Evolutionary conservation across 2,329 filamentous ascomycete genomes (phyloP).

Genomic region (Trichophyton equinum): DNA sequence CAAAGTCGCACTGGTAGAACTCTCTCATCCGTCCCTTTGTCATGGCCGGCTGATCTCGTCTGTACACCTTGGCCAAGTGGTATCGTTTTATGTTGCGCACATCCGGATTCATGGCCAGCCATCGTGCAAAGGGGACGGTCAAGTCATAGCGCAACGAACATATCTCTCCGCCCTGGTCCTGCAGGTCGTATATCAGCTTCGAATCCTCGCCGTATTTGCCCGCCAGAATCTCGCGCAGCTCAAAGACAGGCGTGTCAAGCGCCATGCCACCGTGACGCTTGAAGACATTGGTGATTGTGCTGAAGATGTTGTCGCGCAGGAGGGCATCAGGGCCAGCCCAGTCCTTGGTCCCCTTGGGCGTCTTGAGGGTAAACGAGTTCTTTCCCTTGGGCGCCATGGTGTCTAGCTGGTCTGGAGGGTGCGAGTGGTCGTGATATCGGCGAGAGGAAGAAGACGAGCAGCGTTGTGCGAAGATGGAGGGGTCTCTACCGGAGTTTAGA

Average conservation of each 20-base stretch:
- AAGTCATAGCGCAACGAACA: conserved; percentile 77
- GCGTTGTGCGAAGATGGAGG: not conserved
- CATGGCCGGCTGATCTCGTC: conserved; percentile 66
- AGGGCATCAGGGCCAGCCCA: conserved; percentile 70
- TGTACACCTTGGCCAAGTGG: conserved; percentile 87
- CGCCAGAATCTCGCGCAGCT: conserved; percentile 71
- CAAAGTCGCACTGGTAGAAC: conserved; percentile 96
- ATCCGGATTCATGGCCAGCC: conserved; percentile 78
- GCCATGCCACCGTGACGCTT: conserved; percentile 70
- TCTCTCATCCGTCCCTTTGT: conserved; percentile 88
- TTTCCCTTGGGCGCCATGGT: conserved; percentile 26
- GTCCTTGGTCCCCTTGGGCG: conserved; percentile 82
- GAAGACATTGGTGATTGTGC: conserved; percentile 63
- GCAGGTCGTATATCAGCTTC: conserved; percentile 81
- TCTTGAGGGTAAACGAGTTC: conserved; percentile 58
- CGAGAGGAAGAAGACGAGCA: not conserved
- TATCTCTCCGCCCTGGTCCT: conserved; percentile 76
- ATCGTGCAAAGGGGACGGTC: conserved; percentile 82
- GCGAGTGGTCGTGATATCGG: conserved; percentile 3
- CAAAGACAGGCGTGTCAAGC: conserved; percentile 73
- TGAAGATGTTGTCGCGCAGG: conserved; percentile 69
- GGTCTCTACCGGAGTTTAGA: not conserved
- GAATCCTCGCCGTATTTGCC: conserved; percentile 90
- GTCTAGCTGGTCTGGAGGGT: not conserved
- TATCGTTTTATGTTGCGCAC: conserved; percentile 82